Conservation (phyloP, 768 basidiomycete genomes). For the Neoboletus magnificus region DNA sequence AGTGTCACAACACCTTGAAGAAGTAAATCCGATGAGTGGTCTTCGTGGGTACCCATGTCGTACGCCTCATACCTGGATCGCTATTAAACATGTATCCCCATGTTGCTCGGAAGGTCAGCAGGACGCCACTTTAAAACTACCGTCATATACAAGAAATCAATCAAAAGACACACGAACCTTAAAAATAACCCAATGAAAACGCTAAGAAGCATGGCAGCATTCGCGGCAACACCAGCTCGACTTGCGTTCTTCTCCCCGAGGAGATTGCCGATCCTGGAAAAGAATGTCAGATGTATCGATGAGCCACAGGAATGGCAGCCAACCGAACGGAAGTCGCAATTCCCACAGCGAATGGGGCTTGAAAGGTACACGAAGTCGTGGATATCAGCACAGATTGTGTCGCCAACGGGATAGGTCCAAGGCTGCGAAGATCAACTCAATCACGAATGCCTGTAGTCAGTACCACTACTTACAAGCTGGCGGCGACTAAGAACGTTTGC, state of each 20-base stretch:
- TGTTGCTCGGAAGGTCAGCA: constrained; percentile 54
- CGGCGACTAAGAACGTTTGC: constrained; percentile 39
- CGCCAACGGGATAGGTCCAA: constrained; percentile 80
- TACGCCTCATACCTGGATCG: constrained; percentile 43
- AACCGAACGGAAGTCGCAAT: constrained; percentile 85
- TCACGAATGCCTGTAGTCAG: not conserved
- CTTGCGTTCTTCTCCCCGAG: constrained; percentile 74
- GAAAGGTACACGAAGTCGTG: constrained; percentile 72
- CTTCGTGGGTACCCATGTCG: not conserved
- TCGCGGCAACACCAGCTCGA: constrained; percentile 68
- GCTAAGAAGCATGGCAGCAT: constrained; percentile 62
- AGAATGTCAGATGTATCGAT: not conserved
- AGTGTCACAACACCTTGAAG: constrained; percentile 23
- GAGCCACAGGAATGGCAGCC: constrained; percentile 12
- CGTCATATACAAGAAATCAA: not conserved
- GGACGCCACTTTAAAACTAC: constrained; percentile 40
- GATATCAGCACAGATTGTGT: constrained; percentile 83
- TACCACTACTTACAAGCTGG: constrained; percentile 42
- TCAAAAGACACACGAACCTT: constrained; percentile 40
- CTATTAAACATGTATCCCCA: constrained; percentile 80
- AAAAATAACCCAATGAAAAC: constrained; percentile 56
- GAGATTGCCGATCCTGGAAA: constrained; percentile 75
- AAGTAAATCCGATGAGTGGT: not conserved
- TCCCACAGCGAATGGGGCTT: constrained; percentile 78
- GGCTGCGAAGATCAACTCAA: constrained; percentile 38